phyloP scores from a whole-genome alignment of 129 eudicot species.

The Pittosporum tobira region DNA sequence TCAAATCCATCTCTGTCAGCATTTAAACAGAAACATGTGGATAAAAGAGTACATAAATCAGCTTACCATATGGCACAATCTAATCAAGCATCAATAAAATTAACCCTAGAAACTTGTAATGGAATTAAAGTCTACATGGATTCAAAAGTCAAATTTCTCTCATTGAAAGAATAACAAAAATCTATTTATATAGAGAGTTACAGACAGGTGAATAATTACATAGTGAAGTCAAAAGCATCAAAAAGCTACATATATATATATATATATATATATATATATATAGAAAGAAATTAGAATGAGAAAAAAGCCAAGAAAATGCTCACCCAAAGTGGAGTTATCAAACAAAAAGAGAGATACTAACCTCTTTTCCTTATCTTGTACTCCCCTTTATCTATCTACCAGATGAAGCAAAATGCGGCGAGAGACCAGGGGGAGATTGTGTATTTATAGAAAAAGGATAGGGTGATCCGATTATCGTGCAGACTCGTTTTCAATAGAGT shows the following conservation, averaged over 20 bases:
- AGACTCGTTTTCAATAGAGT: too few species aligned
- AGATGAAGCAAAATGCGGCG: conserved; percentile 2
- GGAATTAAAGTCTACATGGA: not conserved
- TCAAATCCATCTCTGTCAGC: not conserved
- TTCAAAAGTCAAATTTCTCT: not conserved
- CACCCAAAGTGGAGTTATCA: too few species aligned
- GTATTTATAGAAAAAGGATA: conserved; percentile 31
- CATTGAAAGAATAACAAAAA: too few species aligned
- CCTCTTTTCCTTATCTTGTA: not conserved
- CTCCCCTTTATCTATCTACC: conserved; percentile 1
- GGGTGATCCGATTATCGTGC: conserved; percentile 24
- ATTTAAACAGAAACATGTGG: not conserved
- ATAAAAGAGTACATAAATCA: not conserved
- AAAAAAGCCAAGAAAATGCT: not conserved
- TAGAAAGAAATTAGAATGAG: too few species aligned
- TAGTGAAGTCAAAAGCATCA: not conserved
- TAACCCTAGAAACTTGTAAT: conserved; percentile 4
- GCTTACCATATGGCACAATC: not conserved
- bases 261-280: too few species aligned
- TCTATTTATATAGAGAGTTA: too few species aligned
- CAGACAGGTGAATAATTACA: too few species aligned
- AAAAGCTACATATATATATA: too few species aligned
- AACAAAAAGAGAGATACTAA: not conserved
- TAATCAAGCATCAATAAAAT: not conserved
- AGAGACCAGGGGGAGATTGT: not conserved